A percentile compares a stretch with the other conserved stretches of the same genome.
Conservation (phyloP, 1,139 yeast species). For the Kodamaea fungicola region DNA sequence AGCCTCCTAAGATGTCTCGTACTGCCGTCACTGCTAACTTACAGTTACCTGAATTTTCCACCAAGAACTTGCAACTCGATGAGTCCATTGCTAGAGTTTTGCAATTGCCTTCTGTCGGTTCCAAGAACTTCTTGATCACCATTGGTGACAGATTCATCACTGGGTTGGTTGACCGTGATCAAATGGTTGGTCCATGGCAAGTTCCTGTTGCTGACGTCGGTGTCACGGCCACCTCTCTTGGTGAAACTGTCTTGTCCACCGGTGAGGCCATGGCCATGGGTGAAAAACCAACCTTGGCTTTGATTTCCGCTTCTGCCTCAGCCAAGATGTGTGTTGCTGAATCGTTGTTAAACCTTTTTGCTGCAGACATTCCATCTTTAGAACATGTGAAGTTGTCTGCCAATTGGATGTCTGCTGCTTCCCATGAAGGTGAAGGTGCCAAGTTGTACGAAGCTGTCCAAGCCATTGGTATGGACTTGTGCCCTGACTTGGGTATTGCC, state of each 20-base stretch:
- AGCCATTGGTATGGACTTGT: slow-evolving; percentile 90
- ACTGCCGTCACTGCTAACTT: slow-evolving; percentile 64
- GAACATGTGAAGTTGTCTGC: slow-evolving; percentile 86
- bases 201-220: slow-evolving; percentile 99
- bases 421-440: slow-evolving; percentile 93
- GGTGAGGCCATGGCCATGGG: slow-evolving; percentile 99
- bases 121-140: slow-evolving; percentile 90
- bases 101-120: slow-evolving; percentile 90
- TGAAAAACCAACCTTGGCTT: slow-evolving; percentile 88
- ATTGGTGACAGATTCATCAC: slow-evolving; percentile 97
- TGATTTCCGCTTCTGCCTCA: slow-evolving; percentile 91
- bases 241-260: slow-evolving; percentile 61
- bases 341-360: slow-evolving; percentile 81
- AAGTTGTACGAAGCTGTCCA: slow-evolving; percentile 95
- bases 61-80: slow-evolving; percentile 29
- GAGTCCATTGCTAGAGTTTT: slow-evolving; percentile 82
- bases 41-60: slow-evolving; percentile 45
- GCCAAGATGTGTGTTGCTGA: slow-evolving; percentile 97
- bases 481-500: slow-evolving; percentile 87
- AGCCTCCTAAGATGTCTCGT: slow-evolving; percentile 93
- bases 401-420: slow-evolving; percentile 99
- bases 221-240: slow-evolving; percentile 89
- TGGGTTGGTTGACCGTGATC: slow-evolving; percentile 96
- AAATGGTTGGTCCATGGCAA: slow-evolving; percentile 99
- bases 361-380: slow-evolving; percentile 80